Percentiles rank a stretch among this genome's conserved stretches.
phyloP scores from a whole-genome alignment of 352 stramenopile species.

The Pythium dissimile region DNA sequence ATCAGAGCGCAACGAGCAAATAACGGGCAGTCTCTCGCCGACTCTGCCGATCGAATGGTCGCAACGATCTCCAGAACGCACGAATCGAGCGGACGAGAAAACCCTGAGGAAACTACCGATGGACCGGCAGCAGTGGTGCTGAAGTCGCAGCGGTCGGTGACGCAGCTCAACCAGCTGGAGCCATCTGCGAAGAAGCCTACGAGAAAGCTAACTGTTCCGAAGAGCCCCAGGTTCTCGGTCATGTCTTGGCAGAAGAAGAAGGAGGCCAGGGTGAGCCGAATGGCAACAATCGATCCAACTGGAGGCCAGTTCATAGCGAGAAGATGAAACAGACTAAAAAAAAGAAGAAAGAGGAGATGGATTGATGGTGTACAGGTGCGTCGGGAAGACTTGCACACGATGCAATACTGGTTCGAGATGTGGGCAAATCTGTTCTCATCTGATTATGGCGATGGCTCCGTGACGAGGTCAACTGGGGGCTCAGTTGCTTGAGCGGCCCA shows the following conservation, averaged over 20 bases:
- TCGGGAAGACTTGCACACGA: too few species aligned
- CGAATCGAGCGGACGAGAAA: conserved; percentile 11
- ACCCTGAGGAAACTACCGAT: neutral
- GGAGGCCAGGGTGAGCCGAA: neutral
- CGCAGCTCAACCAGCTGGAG: conserved; percentile 29
- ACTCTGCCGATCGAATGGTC: conserved; percentile 45
- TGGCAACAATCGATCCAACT: neutral
- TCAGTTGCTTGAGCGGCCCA: conserved; percentile 31
- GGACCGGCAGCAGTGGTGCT: conserved; percentile 15
- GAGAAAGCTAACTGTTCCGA: conserved; percentile 68
- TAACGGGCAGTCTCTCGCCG: conserved; percentile 44
- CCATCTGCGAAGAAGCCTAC: conserved; percentile 12
- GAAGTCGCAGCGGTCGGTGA: conserved; percentile 36
- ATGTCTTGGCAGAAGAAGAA: conserved; percentile 86
- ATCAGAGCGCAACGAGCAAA: conserved; percentile 54
- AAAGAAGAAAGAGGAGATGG: too few species aligned
- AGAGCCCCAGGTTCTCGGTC: conserved; percentile 80
- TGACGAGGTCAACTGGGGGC: neutral
- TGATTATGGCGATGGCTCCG: neutral
- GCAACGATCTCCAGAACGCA: conserved; percentile 27
- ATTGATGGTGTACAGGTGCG: too few species aligned
- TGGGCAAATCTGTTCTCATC: neutral
- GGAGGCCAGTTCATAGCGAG: neutral
- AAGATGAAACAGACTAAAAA: too few species aligned
- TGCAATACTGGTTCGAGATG: too few species aligned